Evolutionary conservation across 371 early-diverging fungal species (phyloP).

Genomic region (Rhizopus delemar): DNA sequence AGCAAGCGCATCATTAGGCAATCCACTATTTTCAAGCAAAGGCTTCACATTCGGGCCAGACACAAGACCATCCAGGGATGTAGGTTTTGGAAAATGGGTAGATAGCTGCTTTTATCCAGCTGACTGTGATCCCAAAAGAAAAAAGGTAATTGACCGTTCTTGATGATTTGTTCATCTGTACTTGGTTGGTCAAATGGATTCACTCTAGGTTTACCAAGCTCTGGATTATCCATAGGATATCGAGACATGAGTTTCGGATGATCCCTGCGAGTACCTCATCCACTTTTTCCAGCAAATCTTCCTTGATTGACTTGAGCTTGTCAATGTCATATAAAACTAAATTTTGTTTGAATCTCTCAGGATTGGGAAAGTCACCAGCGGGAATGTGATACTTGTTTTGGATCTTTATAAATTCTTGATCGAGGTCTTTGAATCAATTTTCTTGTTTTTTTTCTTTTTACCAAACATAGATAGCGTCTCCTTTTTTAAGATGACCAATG

Average conservation of each 20-base stretch:
- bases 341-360: constrained; percentile 61
- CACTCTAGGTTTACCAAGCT: constrained; percentile 28
- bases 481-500: constrained; percentile 72
- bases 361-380: constrained; percentile 74
- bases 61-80: constrained; percentile 62
- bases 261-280: constrained; percentile 52
- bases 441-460: constrained; percentile 79
- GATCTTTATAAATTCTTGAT: constrained; percentile 73
- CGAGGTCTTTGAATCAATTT: constrained; percentile 69
- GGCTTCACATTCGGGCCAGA: constrained; percentile 60
- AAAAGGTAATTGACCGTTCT: constrained; percentile 29
- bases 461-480: constrained; percentile 85
- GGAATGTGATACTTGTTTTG: constrained; percentile 70
- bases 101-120: constrained; percentile 44
- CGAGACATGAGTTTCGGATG: constrained; percentile 39
- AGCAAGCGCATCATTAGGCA: constrained; percentile 56
- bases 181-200: constrained; percentile 35
- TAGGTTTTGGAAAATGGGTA: constrained; percentile 25
- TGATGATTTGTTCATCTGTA: constrained; percentile 16
- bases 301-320: constrained; percentile 73
- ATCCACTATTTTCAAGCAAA: constrained; percentile 55
- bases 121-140: constrained; percentile 53
- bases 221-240: constrained; percentile 42
- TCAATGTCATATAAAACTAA: constrained; percentile 73
- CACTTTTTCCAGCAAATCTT: constrained; percentile 56